Conservation (phyloP, 176 grass and related monocot genomes). For the Oryza punctata region DNA sequence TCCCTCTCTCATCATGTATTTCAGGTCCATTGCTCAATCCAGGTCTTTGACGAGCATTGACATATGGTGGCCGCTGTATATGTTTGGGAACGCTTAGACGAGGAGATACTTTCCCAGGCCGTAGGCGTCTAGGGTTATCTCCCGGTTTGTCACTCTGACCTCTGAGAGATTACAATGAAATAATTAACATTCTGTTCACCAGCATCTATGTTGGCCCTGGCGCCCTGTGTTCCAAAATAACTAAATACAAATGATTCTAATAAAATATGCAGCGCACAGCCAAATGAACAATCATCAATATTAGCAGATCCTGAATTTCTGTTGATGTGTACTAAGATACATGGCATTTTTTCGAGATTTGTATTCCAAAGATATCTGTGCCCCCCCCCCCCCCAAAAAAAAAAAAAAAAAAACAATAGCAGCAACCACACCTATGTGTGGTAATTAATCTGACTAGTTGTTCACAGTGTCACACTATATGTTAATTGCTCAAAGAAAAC, state of each 20-base stretch:
- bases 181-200: neutral
- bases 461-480: too few species aligned
- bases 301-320: neutral
- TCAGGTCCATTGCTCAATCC: constrained; percentile 63
- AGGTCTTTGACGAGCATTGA: constrained; percentile 56
- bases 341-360: neutral
- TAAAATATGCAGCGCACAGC: too few species aligned
- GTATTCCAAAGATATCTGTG: neutral
- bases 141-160: constrained; percentile 48
- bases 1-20: constrained; percentile 84
- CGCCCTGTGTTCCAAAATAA: constrained; percentile 1
- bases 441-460: too few species aligned
- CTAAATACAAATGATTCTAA: neutral
- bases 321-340: neutral
- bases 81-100: constrained; percentile 73
- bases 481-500: neutral
- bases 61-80: constrained; percentile 82
- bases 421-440: neutral
- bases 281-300: neutral
- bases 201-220: neutral
- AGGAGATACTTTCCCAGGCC: constrained; percentile 85
- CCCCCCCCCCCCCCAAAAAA: too few species aligned
- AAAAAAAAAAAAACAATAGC: too few species aligned
- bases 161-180: constrained; percentile 46
- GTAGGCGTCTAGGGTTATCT: constrained; percentile 65